Base-by-base conservation (phyloP, 179 eudicot species). In the Spergularia azorica region DNA sequence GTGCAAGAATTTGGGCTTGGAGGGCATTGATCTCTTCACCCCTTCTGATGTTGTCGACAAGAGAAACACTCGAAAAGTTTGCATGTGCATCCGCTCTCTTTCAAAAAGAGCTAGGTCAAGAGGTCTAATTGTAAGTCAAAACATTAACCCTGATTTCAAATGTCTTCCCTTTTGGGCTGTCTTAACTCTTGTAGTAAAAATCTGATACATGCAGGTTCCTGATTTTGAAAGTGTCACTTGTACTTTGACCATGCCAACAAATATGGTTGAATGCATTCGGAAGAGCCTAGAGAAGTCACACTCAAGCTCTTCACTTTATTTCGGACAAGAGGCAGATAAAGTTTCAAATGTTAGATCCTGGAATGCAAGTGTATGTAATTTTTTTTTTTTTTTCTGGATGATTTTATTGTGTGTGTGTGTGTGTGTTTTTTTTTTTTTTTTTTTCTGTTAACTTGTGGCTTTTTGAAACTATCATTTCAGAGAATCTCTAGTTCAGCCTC, bases 31-130 rank as follows among this genome's bases (percentile, higher is more conserved):
- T 84, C 89, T 92, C 66, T 89, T 92, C 84, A 86, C 92, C 62
- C 90, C 97, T 67, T 88, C 97, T 26, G 97, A 92, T 81, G 97
- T 89, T 65, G 95, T 92, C 58, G 93, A 92, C 84, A 89, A 82
- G 79, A 84, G 87, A 83, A 78, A 90, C 79, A 89, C 85, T 52
- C 76, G 95, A 70, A 92, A 91, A 88, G 97, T 92, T 72, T 92
- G 97, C 86, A 84, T 92, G 41, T 92, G 97, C 77, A 74, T 92
- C 76, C 90, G 97, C 39, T 90, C 92, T 48, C 84, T 92, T 32
- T 88, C 95, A 55, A 92, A 82, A 84, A 88, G 79, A 86, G 87
- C 95, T 64, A 87, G 91, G 85, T 82, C 89, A 57, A 89, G 83
- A 82, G 85, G 86, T 65, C 75, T 88, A 72, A 86, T 83, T 78